These are phyloP conservation scores for Syzygium jambos DNA, from an alignment of 345 rosid species.

Conservation along the genomic window DNA sequence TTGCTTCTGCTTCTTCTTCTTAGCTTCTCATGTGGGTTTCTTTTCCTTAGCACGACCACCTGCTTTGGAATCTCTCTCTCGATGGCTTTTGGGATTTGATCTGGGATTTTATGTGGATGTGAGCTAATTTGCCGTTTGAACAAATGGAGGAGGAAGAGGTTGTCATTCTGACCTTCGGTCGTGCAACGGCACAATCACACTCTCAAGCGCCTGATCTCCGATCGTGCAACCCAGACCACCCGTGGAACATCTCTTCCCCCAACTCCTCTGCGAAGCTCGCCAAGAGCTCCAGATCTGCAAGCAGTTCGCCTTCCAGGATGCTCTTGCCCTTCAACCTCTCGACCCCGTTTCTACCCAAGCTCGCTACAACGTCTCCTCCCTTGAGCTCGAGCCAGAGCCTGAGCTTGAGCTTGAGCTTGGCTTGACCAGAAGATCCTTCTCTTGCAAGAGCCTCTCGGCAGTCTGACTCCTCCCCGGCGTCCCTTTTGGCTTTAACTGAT, in stretches of 20 bases:
- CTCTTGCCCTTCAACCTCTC: neutral
- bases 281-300: slow-evolving; percentile 1
- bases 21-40: neutral
- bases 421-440: slow-evolving; percentile 18
- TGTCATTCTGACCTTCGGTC: too few species aligned
- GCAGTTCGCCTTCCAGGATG: neutral
- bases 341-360: slow-evolving; percentile 1
- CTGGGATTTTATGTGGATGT: neutral
- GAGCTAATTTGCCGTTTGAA: neutral
- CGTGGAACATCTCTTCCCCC: slow-evolving; percentile 3
- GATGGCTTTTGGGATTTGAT: neutral
- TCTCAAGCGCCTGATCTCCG: too few species aligned
- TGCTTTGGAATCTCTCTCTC: neutral
- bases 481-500: slow-evolving; percentile 15
- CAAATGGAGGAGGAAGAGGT: too few species aligned
- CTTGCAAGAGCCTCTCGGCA: slow-evolving; percentile 22
- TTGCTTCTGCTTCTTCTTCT: neutral
- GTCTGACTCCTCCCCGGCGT: neutral
- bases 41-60: neutral
- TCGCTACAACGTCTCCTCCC: neutral
- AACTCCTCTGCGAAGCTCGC: too few species aligned
- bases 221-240: too few species aligned
- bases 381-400: neutral
- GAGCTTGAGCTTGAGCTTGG: neutral
- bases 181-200: too few species aligned